Conservation (phyloP, 345 rosid genomes). For the Barbarea vulgaris region DNA sequence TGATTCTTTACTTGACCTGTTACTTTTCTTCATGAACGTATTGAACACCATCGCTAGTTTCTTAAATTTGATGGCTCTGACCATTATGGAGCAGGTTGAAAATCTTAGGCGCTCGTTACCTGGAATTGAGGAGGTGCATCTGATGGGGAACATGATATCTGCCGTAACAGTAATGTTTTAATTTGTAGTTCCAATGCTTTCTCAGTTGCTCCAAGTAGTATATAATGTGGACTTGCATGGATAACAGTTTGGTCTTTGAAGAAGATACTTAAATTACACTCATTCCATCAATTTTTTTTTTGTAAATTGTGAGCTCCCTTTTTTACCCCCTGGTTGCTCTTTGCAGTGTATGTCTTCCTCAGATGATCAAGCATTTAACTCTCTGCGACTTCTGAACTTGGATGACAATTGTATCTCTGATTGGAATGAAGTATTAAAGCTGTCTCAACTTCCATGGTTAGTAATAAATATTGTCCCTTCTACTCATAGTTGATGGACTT, state of each 20-base stretch:
- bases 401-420: conserved; percentile 81
- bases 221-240: neutral
- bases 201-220: conserved; percentile 11
- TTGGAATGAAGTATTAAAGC: conserved; percentile 81
- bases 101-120: conserved; percentile 65
- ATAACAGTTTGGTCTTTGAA: conserved; percentile 7
- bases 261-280: neutral
- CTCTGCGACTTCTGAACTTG: conserved; percentile 79
- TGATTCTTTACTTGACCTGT: conserved; percentile 10
- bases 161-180: conserved; percentile 50
- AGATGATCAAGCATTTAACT: conserved; percentile 57
- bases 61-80: conserved; percentile 8
- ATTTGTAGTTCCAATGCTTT: conserved; percentile 14
- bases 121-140: conserved; percentile 80
- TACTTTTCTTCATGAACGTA: neutral
- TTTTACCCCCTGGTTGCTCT: conserved; percentile 1
- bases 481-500: conserved; percentile 2
- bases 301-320: neutral
- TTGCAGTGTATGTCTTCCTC: conserved; percentile 55
- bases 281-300: neutral
- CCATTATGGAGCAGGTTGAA: conserved; percentile 60
- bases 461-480: conserved; percentile 31
- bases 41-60: neutral
- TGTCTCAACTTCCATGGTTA: conserved; percentile 74
- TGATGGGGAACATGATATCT: conserved; percentile 80